Percentiles rank a stretch among this genome's conserved stretches.
Evolutionary conservation across 176 grass and related monocot genomes (phyloP).

Genomic region (Microstegium vimineum): DNA sequence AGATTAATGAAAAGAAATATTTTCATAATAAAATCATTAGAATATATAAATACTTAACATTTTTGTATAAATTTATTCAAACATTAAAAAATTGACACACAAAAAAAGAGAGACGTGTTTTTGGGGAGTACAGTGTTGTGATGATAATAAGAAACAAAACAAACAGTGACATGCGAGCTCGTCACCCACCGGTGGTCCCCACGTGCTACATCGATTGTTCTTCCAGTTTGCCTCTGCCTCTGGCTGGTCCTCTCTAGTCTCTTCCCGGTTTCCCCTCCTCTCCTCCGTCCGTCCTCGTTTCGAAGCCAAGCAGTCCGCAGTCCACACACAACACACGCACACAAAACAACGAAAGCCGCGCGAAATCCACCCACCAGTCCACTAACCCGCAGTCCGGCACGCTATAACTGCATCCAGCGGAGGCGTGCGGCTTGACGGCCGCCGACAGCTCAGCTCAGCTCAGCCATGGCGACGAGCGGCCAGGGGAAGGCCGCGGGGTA

Average conservation of each 20-base stretch:
- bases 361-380: conserved; percentile 17
- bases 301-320: conserved; percentile 48
- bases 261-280: background rate
- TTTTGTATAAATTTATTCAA: too few species aligned
- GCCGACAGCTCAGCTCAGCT: background rate
- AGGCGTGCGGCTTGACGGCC: background rate
- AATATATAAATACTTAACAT: too few species aligned
- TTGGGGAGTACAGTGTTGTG: too few species aligned
- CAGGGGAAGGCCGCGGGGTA: conserved; percentile 36
- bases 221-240: background rate
- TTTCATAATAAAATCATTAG: too few species aligned
- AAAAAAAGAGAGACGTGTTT: too few species aligned
- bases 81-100: too few species aligned
- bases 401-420: conserved; percentile 12
- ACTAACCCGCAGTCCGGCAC: conserved; percentile 29
- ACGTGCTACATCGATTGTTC: background rate
- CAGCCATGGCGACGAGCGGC: conserved; percentile 32
- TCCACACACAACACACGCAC: background rate
- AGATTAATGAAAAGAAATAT: too few species aligned
- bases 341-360: background rate
- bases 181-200: background rate
- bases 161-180: too few species aligned
- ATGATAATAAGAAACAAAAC: too few species aligned
- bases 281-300: conserved; percentile 24
- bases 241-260: too few species aligned